These are phyloP conservation scores for Claviceps maximensis DNA, from an alignment of 2,329 filamentous ascomycete species.

Conservation along the genomic window DNA sequence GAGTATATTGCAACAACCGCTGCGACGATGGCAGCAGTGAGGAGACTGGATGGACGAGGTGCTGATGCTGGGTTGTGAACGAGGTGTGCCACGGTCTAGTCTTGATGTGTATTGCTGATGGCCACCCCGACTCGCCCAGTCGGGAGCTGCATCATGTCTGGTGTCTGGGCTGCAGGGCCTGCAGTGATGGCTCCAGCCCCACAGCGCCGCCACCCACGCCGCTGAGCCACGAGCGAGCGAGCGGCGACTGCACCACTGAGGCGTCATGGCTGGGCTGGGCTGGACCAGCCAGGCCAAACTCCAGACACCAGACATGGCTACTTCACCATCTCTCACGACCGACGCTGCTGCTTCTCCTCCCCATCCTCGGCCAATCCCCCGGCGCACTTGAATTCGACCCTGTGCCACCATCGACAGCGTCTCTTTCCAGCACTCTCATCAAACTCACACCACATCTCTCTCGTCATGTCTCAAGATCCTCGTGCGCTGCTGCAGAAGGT, in stretches of 20 bases:
- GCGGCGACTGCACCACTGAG: not conserved
- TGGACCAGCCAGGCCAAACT: not conserved
- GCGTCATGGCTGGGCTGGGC: not conserved
- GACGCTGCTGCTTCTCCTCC: not conserved
- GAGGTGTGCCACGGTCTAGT: not conserved
- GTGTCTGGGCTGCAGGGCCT: too few species aligned
- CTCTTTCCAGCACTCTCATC: constrained; percentile 2
- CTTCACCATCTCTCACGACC: not conserved
- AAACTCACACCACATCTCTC: not conserved
- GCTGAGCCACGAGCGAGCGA: not conserved
- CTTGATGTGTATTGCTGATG: too few species aligned
- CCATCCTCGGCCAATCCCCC: not conserved
- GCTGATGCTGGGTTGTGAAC: not conserved
- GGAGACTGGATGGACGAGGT: not conserved
- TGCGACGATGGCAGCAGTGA: too few species aligned
- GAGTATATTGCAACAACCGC: too few species aligned
- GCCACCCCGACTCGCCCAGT: too few species aligned
- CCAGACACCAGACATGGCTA: not conserved
- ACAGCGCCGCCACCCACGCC: not conserved
- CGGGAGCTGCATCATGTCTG: too few species aligned
- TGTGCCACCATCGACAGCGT: not conserved
- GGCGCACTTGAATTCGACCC: not conserved
- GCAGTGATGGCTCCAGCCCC: not conserved
- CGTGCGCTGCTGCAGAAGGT: constrained; percentile 70
- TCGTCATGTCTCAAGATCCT: constrained; percentile 60